Conservation (phyloP, 2,329 filamentous ascomycete genomes). For the Cladosporium halotolerans region DNA sequence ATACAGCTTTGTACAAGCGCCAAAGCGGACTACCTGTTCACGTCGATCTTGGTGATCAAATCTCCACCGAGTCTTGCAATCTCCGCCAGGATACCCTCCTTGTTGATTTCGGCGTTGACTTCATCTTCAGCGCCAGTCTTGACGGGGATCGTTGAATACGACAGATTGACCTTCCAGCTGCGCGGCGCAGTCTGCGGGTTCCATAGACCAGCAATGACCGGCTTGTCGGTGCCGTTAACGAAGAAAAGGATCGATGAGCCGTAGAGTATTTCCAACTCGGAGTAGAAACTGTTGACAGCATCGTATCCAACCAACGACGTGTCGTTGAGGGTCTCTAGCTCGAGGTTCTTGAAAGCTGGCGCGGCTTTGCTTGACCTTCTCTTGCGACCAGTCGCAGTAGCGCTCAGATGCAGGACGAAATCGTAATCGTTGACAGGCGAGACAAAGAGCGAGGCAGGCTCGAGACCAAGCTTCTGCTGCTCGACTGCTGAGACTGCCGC, state of each 20-base stretch:
- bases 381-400: slow-evolving; percentile 36
- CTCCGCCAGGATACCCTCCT: slow-evolving; percentile 61
- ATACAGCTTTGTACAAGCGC: too few species aligned
- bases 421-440: slow-evolving; percentile 73
- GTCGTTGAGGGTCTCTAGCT: slow-evolving; percentile 46
- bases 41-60: slow-evolving; percentile 62
- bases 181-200: slow-evolving; percentile 51
- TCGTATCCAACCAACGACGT: slow-evolving; percentile 48
- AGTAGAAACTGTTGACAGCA: slow-evolving; percentile 57
- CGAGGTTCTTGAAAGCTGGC: slow-evolving; percentile 73
- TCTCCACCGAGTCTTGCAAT: slow-evolving; percentile 58
- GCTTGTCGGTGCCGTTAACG: slow-evolving; percentile 51
- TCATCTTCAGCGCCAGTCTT: slow-evolving; percentile 31
- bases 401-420: slow-evolving; percentile 68
- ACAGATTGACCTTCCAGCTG: slow-evolving; percentile 63
- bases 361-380: slow-evolving; percentile 36
- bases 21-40: slow-evolving; percentile 20
- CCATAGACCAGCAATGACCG: slow-evolving; percentile 60
- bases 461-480: slow-evolving; percentile 24
- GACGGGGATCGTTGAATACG: slow-evolving; percentile 58
- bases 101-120: slow-evolving; percentile 55
- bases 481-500: slow-evolving; percentile 59
- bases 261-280: slow-evolving; percentile 63
- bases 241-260: slow-evolving; percentile 72
- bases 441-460: slow-evolving; percentile 61